Percentiles rank a stretch among this genome's conserved stretches.
phyloP scores from a whole-genome alignment of 352 stramenopile species.

The Globisporangium mamillatum region DNA sequence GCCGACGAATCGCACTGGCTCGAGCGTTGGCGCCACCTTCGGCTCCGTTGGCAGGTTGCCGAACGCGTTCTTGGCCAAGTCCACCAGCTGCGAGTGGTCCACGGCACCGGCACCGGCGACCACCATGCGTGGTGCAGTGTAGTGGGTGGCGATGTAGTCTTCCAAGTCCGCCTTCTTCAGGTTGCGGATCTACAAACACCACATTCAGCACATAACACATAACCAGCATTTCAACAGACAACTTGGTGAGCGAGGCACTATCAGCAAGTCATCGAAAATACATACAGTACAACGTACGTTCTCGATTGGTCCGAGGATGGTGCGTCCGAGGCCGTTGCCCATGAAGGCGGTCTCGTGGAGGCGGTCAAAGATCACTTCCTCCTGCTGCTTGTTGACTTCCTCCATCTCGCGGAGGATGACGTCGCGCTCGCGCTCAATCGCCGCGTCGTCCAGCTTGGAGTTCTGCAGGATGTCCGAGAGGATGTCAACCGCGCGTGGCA shows the following conservation, averaged over 20 bases:
- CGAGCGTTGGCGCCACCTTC: conserved; percentile 60
- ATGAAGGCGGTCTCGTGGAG: conserved; percentile 99
- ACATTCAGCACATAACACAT: not conserved
- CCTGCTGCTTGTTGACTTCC: conserved; percentile 98
- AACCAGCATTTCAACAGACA: conserved; percentile 42
- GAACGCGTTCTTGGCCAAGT: conserved; percentile 97
- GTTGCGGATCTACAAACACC: conserved; percentile 68
- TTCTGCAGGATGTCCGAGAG: conserved; percentile 99
- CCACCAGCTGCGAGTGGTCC: conserved; percentile 97
- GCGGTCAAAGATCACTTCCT: conserved; percentile 99
- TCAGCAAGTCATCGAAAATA: no score
- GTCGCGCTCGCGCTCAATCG: conserved; percentile 97
- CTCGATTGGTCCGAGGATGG: conserved; percentile 98
- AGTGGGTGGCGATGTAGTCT: conserved; percentile 99
- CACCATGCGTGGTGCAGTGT: conserved; percentile 99
- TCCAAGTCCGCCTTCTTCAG: conserved; percentile 94
- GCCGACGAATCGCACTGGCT: conserved; percentile 82
- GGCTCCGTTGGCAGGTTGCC: conserved; percentile 87
- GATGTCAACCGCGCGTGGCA: conserved; percentile 97
- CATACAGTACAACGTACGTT: conserved; percentile 89
- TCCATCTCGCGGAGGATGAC: conserved; percentile 99
- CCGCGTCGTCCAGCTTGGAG: conserved; percentile 95
- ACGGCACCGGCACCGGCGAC: conserved; percentile 97
- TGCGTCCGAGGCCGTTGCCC: conserved; percentile 96
- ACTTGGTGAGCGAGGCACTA: no score